Percentiles rank a stretch among this genome's conserved stretches.
Conservation (phyloP, 345 rosid genomes). For the Linum lewisii region DNA sequence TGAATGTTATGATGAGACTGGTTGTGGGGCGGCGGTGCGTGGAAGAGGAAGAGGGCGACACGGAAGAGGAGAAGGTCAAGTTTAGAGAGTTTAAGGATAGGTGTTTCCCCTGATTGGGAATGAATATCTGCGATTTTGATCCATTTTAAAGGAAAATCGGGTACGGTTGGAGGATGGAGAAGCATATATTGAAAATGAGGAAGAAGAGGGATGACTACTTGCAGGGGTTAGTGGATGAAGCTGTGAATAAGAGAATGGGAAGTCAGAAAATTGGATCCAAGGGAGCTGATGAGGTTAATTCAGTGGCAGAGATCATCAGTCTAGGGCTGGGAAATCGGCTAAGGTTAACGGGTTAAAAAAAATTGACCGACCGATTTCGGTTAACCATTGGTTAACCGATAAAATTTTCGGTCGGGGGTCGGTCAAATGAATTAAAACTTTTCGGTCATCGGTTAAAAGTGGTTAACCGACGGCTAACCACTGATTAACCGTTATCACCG, state of each 20-base stretch:
- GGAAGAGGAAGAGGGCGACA: slow-evolving; percentile 12
- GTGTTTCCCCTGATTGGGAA: neutral
- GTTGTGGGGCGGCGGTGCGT: slow-evolving; percentile 19
- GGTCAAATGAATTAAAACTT: no score
- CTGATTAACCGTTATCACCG: no score
- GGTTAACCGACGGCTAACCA: no score
- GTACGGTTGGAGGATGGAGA: neutral
- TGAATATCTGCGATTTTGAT: neutral
- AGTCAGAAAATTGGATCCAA: slow-evolving; percentile 10
- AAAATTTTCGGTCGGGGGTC: no score
- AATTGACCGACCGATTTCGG: no score
- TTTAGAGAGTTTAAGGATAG: neutral
- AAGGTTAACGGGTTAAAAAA: no score
- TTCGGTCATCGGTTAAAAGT: no score
- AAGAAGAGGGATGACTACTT: neutral
- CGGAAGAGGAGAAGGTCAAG: slow-evolving; percentile 10
- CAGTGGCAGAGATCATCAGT: slow-evolving; percentile 32
- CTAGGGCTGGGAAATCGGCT: no score
- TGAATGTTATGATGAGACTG: slow-evolving; percentile 24
- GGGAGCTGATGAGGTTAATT: slow-evolving; percentile 5
- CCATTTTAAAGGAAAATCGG: neutral
- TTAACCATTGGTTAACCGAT: no score
- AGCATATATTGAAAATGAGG: neutral
- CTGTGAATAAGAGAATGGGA: neutral
- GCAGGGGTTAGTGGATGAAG: neutral